Evolutionary conservation across 345 rosid species (phyloP).

Genomic region (Aegle marmelos): DNA sequence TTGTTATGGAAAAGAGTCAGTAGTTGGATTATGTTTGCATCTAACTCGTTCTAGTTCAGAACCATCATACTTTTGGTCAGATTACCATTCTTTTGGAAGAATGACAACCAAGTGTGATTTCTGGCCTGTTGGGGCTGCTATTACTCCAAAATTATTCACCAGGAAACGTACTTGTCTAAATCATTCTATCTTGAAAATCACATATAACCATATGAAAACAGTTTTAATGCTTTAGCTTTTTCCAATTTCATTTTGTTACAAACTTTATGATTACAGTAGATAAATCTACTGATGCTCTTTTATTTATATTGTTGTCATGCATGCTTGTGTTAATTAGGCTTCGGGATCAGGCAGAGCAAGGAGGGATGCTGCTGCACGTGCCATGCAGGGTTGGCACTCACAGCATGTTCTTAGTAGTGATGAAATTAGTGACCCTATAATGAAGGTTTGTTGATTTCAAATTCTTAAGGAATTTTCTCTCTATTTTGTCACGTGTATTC

Average conservation of each 20-base stretch:
- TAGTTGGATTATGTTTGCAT: neutral
- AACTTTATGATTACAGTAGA: neutral
- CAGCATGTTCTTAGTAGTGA: constrained; percentile 53
- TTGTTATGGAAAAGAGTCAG: neutral
- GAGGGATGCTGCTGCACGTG: constrained; percentile 76
- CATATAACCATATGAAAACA: neutral
- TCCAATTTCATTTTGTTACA: neutral
- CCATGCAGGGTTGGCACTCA: constrained; percentile 82
- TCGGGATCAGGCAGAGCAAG: constrained; percentile 57
- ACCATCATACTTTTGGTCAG: neutral
- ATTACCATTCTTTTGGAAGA: neutral
- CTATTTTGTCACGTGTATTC: neutral
- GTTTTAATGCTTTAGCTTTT: neutral
- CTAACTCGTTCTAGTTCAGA: neutral
- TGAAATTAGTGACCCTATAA: constrained; percentile 56
- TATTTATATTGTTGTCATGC: neutral
- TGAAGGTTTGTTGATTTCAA: constrained; percentile 39
- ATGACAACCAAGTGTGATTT: neutral
- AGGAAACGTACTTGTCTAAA: neutral
- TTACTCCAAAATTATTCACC: neutral
- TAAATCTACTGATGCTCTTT: neutral
- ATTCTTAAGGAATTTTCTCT: neutral
- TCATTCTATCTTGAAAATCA: neutral
- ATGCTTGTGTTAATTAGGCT: constrained; percentile 33
- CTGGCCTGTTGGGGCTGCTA: neutral